These are phyloP conservation scores for Jamesozyma spencerorum DNA, from an alignment of 805 yeast species.

Conservation along the genomic window DNA sequence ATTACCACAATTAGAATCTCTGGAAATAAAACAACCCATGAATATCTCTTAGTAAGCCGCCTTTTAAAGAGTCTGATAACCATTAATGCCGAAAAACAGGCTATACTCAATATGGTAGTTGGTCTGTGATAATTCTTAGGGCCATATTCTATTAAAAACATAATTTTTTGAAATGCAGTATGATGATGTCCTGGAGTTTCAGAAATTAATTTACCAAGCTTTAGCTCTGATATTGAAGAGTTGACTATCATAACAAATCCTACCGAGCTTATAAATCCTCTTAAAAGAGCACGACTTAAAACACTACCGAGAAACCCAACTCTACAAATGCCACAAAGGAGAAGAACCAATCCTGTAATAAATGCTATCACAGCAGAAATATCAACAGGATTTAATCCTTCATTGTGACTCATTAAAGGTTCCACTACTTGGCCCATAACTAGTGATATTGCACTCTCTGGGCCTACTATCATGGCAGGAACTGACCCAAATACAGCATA, in stretches of 20 bases:
- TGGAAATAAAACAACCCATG: constrained; percentile 58
- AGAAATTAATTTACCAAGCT: constrained; percentile 42
- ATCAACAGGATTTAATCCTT: constrained; percentile 39
- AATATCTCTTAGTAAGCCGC: constrained; percentile 29
- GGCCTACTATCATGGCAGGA: constrained; percentile 85
- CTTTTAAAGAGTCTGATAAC: constrained; percentile 36
- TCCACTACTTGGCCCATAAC: constrained; percentile 74
- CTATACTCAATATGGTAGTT: constrained; percentile 53
- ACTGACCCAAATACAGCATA: constrained; percentile 76
- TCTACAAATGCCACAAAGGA: constrained; percentile 70
- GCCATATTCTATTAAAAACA: constrained; percentile 45
- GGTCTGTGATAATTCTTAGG: constrained; percentile 40
- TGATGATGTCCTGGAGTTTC: constrained; percentile 46
- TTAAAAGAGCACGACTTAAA: constrained; percentile 61
- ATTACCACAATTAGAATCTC: constrained; percentile 76
- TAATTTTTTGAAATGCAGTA: constrained; percentile 62
- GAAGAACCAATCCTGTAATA: constrained; percentile 61
- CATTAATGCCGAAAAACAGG: constrained; percentile 40
- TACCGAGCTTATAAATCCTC: constrained; percentile 81
- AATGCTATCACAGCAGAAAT: constrained; percentile 62
- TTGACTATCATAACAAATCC: constrained; percentile 77
- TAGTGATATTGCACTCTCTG: constrained; percentile 80
- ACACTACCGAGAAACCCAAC: constrained; percentile 81
- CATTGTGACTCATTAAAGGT: constrained; percentile 38
- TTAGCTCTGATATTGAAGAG: constrained; percentile 63